Conservation (phyloP, 1,284 basidiomycete genomes). For the Ustilago cynodontis region DNA sequence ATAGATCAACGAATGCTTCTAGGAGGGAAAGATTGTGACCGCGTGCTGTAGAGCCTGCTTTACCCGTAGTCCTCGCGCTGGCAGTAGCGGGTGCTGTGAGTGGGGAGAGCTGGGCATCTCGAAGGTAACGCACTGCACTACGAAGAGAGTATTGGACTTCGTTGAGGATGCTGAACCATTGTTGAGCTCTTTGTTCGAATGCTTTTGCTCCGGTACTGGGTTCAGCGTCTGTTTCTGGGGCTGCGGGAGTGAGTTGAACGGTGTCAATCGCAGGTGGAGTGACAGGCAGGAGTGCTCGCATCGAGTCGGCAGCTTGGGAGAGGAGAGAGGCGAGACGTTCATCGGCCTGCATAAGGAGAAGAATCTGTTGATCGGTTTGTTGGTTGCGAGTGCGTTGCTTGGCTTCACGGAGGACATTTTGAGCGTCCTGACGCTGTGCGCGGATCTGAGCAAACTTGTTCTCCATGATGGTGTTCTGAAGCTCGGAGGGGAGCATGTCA, state of each 20-base stretch:
- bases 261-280: conserved; percentile 5
- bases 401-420: conserved; percentile 37
- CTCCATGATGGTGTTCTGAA: conserved; percentile 41
- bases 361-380: conserved; percentile 52
- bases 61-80: conserved; percentile 31
- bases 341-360: conserved; percentile 52
- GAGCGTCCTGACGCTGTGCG: conserved; percentile 38
- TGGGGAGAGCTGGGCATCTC: conserved; percentile 44
- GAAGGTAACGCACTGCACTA: conserved; percentile 35
- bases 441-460: conserved; percentile 41
- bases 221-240: neutral
- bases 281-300: conserved; percentile 39
- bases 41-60: conserved; percentile 35
- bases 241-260: conserved; percentile 2
- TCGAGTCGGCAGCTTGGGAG: conserved; percentile 49
- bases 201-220: conserved; percentile 34
- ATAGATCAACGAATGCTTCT: conserved; percentile 48
- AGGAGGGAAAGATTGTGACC: conserved; percentile 49
- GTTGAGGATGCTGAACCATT: conserved; percentile 56
- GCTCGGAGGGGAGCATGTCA: conserved; percentile 24
- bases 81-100: conserved; percentile 29
- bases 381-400: conserved; percentile 41
- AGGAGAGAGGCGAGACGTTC: conserved; percentile 44
- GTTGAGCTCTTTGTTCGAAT: conserved; percentile 45
- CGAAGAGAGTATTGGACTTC: conserved; percentile 52